These are phyloP conservation scores for Lavandula angustifolia DNA, from an alignment of 257 asterid genomes.

Conservation along the genomic window DNA sequence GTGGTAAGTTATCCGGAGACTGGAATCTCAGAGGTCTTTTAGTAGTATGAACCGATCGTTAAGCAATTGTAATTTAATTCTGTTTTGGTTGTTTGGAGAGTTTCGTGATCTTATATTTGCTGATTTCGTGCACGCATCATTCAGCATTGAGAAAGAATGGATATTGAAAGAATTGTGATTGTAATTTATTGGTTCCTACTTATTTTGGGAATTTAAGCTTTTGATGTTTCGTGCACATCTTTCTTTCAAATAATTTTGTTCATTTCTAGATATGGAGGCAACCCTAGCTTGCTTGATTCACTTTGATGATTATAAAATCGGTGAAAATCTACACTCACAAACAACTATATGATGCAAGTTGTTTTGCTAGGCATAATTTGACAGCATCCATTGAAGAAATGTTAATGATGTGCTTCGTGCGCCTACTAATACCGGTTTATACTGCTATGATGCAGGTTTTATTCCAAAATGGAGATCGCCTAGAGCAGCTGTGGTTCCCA, in stretches of 20 bases:
- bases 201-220: background rate
- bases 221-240: background rate
- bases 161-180: constrained; percentile 3
- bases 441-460: constrained; percentile 46
- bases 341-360: background rate
- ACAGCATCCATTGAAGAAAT: background rate
- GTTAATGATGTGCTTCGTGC: too few relatives aligned
- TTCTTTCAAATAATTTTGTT: background rate
- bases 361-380: constrained; percentile 6
- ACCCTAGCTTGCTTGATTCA: background rate
- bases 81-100: background rate
- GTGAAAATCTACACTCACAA: background rate
- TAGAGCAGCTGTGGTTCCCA: constrained; percentile 66
- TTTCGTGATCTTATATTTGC: background rate
- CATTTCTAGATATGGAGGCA: background rate
- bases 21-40: background rate
- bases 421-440: constrained; percentile 25
- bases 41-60: too few relatives aligned
- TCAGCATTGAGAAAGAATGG: background rate
- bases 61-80: background rate
- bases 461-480: constrained; percentile 63
- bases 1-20: background rate
- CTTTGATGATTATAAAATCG: background rate
- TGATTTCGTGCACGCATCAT: background rate
- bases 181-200: background rate